Percentiles rank a stretch among this genome's conserved stretches.
Conservation (phyloP, 106 monocot genomes). For the Acanthochlamys bracteata region DNA sequence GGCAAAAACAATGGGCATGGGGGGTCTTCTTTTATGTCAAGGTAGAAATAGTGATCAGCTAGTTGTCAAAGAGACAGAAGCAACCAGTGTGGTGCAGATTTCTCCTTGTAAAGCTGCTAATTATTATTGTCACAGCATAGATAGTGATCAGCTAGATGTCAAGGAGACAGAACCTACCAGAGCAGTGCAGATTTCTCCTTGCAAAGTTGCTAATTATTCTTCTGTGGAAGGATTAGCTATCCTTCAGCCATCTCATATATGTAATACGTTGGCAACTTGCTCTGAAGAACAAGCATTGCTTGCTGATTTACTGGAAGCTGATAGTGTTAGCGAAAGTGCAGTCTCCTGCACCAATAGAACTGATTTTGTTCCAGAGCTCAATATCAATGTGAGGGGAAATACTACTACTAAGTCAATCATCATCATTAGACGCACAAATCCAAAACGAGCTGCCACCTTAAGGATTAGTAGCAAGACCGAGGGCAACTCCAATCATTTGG, state of each 20-base stretch:
- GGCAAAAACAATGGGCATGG: neutral
- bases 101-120: neutral
- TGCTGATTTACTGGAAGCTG: neutral
- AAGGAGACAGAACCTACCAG: neutral
- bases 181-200: neutral
- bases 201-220: neutral
- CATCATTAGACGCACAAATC: conserved; percentile 51
- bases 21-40: neutral
- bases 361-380: conserved; percentile 11
- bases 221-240: conserved; percentile 1
- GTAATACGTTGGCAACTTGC: neutral
- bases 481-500: conserved; percentile 11
- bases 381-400: conserved; percentile 3
- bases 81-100: neutral
- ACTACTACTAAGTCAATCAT: conserved; percentile 11
- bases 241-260: conserved; percentile 5
- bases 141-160: neutral
- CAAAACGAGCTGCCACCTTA: conserved; percentile 46
- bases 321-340: conserved; percentile 2
- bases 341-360: conserved; percentile 5
- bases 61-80: neutral
- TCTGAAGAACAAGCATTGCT: neutral
- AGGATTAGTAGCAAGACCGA: conserved; percentile 15
- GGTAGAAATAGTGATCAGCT: neutral
- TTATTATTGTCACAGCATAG: no score